A percentile compares a stretch with the other conserved stretches of the same genome.
phyloP scores from a whole-genome alignment of 176 grass and related monocot genomes.

The Bonia amplexicaulis region DNA sequence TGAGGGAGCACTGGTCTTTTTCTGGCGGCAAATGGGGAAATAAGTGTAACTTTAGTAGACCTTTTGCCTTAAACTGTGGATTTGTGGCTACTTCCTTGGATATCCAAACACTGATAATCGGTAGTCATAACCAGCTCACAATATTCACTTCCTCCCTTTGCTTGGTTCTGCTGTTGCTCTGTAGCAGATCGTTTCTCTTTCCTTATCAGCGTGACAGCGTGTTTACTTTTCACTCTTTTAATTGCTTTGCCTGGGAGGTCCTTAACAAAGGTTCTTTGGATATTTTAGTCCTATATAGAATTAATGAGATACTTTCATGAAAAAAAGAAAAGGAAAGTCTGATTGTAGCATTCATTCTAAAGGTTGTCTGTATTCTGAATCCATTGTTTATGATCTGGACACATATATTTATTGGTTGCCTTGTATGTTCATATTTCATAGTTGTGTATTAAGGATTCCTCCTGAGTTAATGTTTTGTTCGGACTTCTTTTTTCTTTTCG shows the following conservation, averaged over 20 bases:
- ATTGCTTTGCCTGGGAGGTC: not conserved
- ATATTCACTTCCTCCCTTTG: not conserved
- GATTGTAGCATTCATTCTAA: not conserved
- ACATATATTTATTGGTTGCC: not conserved
- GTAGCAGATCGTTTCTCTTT: not conserved
- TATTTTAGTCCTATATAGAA: not conserved
- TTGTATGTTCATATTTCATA: not conserved
- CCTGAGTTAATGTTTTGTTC: not conserved
- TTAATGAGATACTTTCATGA: slow-evolving; percentile 4
- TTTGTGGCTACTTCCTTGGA: not conserved
- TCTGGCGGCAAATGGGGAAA: not conserved
- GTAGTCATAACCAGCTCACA: not conserved
- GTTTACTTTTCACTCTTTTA: not conserved
- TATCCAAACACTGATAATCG: not conserved
- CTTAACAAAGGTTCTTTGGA: not conserved
- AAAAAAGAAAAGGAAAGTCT: not conserved
- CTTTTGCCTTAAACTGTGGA: not conserved
- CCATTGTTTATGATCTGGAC: not conserved
- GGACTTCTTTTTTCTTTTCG: not conserved
- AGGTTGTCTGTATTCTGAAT: not conserved
- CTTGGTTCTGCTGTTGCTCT: not conserved
- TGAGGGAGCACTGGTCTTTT: not conserved
- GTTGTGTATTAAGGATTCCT: not conserved
- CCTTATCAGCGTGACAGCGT: not conserved
- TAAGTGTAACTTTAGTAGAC: not conserved